Evolutionary conservation across 345 rosid species (phyloP), one percentile per base, ranked within the genome.

Genomic region (Eucalyptus coolabah): DNA sequence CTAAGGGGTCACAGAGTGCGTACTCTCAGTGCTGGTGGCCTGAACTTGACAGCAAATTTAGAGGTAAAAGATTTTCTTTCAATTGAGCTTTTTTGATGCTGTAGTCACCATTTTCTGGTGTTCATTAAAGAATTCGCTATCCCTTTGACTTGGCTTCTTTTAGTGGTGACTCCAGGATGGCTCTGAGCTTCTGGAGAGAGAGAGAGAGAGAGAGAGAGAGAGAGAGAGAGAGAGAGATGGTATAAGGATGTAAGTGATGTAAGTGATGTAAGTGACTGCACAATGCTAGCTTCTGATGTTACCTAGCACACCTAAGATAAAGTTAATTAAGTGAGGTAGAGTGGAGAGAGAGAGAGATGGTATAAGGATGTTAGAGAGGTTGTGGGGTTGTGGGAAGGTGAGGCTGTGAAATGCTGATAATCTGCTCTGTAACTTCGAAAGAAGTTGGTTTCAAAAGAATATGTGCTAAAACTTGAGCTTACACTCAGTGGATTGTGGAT

Each of bases 1-100:
- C 98, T 95, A 88, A 96, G 99, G 94, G 99, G 99, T 88, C 99
- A 98, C 90, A 94, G 96, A 92, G 94, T 97, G 90, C 96, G 96
- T 86, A 95, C 94, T 91, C 97, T 98, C 89, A 94, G 93, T 92
- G 95, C 98, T 34, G 88, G 93, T 90, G 99, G 97, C 86, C 90
- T 98, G 93, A 96, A 97, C 90, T 93, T 98, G 93, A 94, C 97
- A 40, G 94, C 97, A 91, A 96, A 92, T 94, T 93, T 98, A 37
- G 99, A 98, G 99, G 99, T 98, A 94, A 91, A 42, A 34, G 32
- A 42, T 40, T 12, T 53, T 50, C 59, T 54, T 49, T 86, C 49
- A 40, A 63, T 51, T 4, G 12, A 32, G 56, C 88, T 32, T 51
- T 50, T 53, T 51, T 37, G 40, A n/a, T 32, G 45, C 17, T 51